These are phyloP conservation scores for Ophiostoma perfectum DNA, from an alignment of 2,329 filamentous ascomycete genomes.

Conservation along the genomic window DNA sequence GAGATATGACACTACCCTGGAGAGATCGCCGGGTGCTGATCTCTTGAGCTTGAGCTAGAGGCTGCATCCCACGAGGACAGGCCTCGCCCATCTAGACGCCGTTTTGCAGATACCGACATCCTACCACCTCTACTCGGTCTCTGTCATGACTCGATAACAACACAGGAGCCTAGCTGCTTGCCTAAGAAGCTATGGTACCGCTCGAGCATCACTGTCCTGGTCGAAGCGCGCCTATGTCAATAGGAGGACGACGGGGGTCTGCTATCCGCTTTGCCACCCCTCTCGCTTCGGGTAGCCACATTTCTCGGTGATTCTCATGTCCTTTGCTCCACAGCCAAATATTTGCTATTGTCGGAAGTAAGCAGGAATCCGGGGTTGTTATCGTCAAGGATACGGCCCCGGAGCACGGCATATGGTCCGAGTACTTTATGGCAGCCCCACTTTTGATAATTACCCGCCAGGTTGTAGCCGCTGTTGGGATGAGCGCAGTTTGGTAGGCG, in stretches of 20 bases:
- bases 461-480: background rate
- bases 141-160: no score
- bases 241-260: no score
- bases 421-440: background rate
- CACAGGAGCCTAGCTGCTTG: no score
- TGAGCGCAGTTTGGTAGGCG: background rate
- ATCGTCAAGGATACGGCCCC: background rate
- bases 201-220: no score
- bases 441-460: constrained; percentile 2
- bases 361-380: background rate
- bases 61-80: background rate
- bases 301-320: no score
- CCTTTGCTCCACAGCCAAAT: no score
- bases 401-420: background rate
- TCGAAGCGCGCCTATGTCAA: no score
- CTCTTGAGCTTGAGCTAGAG: background rate
- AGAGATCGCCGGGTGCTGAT: background rate
- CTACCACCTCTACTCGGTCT: background rate
- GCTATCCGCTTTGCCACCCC: no score
- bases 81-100: background rate
- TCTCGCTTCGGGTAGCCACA: no score
- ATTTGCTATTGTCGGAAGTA: background rate
- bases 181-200: no score
- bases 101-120: background rate
- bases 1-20: background rate